Evolutionary conservation across 129 eudicot genomes (phyloP), one percentile per base, ranked within the genome.

Genomic region (Lonicera japonica): DNA sequence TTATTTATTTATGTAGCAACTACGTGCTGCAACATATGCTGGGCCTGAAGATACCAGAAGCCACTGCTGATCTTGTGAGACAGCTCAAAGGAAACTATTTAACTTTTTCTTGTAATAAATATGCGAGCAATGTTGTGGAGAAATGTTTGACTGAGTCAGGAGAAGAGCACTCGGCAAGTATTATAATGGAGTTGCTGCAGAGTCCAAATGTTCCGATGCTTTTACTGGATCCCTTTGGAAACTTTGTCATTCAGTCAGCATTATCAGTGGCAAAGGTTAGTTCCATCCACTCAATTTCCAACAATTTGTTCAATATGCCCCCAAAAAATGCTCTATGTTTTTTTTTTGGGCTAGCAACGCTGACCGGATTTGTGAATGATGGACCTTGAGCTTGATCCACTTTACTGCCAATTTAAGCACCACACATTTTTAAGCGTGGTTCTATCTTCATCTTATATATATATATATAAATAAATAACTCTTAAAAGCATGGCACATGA

Each of bases 1-100:
- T n/a, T n/a, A n/a, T 73, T 54, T 19, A 17, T 48, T 15, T 43
- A 14, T 38, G 56, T 39, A 88, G 96, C 21, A 88, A 88, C 54
- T 88, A 88, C 41, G 96, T 88, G 76, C 76, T 88, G 75, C 96
- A 88, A 79, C 89, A 84, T 58, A 70, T 88, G 66, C 62, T 84
- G 50, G 88, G 78, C 23, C 39, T 76, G 54, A 65, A 24, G 55
- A 70, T 74, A 11, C 79, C 70, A 0, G 84, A 72, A 55, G 59
- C 76, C 52, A 81, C 92, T 0, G 61, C 43, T 18, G 21, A 65
- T 51, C 76, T 84, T 41, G 52, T 82, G 58, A 73, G 75, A 48
- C 77, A 64, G 40, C 78, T 84, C 8, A 38, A 67, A 80, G 87
- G 94, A 23, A 45, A 52, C 25, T 82, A 61, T 53, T 60, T 71